Evolutionary conservation across 179 eudicot genomes (phyloP).

Genomic region (Camellia oleifera): DNA sequence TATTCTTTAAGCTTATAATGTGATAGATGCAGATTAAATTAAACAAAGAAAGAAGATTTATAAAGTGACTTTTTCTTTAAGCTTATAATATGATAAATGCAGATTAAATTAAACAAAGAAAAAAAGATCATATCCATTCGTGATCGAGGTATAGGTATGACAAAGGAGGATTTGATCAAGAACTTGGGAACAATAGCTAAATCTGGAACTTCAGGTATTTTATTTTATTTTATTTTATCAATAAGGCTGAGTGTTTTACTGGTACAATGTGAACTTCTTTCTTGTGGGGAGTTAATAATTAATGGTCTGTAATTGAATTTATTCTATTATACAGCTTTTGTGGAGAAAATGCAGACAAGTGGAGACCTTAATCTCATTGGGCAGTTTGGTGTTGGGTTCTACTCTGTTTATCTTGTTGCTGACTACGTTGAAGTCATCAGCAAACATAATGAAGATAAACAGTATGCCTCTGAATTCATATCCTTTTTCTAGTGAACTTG

Average conservation of each 20-base stretch:
- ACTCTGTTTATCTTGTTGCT: constrained; percentile 95
- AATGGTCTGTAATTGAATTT: constrained; percentile 1
- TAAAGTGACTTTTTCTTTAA: neutral
- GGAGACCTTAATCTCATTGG: constrained; percentile 97
- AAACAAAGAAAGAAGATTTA: too few species aligned
- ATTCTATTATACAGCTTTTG: constrained; percentile 57
- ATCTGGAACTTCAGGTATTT: constrained; percentile 94
- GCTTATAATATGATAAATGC: constrained; percentile 22
- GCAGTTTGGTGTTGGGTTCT: constrained; percentile 91
- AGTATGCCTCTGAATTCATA: constrained; percentile 42
- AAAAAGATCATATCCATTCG: constrained; percentile 87
- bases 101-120: constrained; percentile 93
- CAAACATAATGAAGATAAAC: constrained; percentile 95
- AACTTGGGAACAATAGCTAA: constrained; percentile 96
- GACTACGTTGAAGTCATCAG: constrained; percentile 98
- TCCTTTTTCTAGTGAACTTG: neutral
- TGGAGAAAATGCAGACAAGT: constrained; percentile 97
- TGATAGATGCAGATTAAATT: too few species aligned
- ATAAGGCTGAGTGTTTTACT: neutral
- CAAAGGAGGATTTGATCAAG: constrained; percentile 88
- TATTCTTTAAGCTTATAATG: neutral
- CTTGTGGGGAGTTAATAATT: neutral
- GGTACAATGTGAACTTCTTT: neutral
- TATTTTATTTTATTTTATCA: neutral
- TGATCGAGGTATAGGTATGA: constrained; percentile 96